Evolutionary conservation across 176 grass and related monocot species (phyloP).

Genomic region (Neostapfia colusana): DNA sequence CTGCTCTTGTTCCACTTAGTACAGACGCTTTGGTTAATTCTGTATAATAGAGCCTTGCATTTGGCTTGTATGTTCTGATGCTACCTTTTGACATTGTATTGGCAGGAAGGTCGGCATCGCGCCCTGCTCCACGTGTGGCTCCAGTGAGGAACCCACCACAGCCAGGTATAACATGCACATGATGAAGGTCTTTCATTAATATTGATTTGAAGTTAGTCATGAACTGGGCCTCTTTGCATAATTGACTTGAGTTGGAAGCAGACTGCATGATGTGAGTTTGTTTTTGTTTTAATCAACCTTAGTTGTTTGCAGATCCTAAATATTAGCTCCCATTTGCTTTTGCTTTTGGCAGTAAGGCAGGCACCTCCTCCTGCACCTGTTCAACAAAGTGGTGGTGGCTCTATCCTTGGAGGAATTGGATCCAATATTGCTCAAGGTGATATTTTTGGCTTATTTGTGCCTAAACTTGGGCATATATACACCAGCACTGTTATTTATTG

Average conservation of each 20-base stretch:
- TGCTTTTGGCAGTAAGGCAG: slow-evolving; percentile 48
- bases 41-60: neutral
- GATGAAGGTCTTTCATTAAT: neutral
- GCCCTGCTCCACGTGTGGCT: slow-evolving; percentile 66
- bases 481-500: neutral
- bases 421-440: slow-evolving; percentile 91
- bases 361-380: slow-evolving; percentile 67
- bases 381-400: slow-evolving; percentile 58
- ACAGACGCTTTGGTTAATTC: neutral
- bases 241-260: neutral
- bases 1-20: neutral
- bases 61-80: neutral
- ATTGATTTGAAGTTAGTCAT: neutral
- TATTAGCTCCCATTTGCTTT: neutral
- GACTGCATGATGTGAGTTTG: neutral
- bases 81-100: neutral
- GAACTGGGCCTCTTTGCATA: neutral
- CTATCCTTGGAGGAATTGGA: slow-evolving; percentile 66
- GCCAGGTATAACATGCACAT: slow-evolving; percentile 47
- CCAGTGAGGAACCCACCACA: slow-evolving; percentile 69
- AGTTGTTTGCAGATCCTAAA: neutral
- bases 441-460: neutral
- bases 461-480: neutral
- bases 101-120: slow-evolving; percentile 66
- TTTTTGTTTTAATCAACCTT: neutral